Base-by-base conservation (phyloP, 2,329 filamentous ascomycete species). In the Pseudocercospora crystallina region DNA sequence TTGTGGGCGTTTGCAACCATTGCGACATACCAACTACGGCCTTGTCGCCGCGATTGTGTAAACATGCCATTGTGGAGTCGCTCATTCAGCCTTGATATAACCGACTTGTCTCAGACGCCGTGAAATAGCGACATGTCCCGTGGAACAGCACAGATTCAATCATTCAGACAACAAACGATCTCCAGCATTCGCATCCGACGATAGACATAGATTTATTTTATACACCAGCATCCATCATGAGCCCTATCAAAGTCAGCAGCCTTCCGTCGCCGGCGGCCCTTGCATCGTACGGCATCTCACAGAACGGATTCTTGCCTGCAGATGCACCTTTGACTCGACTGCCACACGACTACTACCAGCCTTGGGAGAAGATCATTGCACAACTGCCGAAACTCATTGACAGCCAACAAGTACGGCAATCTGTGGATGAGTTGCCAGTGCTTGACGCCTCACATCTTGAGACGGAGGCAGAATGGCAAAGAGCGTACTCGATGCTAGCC, bases 301-400 rank as follows among this genome's bases (percentile, higher is more conserved):
- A 45, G 3, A 64, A 89, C 71, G 92, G 92, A 63, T 97, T 97
- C 73, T 81, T 97, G 44, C 90, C 92, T 2, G 78, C 87, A 58
- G 83, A 89, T 56, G 73, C 86, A 14, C 92, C 92, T 34, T 76
- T 96, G 57, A 83, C 86, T 48, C 76, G 82, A 50, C 82, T 97
- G 13, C 86, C 90, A n/a, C 87, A 96, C 66, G 83, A 85, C 2
- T 96, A 96, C 75, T 97, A 96, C 72, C 85, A 88, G 69, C 89
- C 89, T 65, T 97, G 92, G 92, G 92, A 97, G 72, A 82, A 84
- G 36, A 80, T 96, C 43, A 82, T 85, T 26, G 80, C 84, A 56
- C 95, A 95, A 64, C 79, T 97, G 26, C 90, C 95, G 71, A 81
- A 83, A 7, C 77, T 96, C 51, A 83, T 96, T 41, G 80, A 95